Percentiles rank a stretch among this genome's conserved stretches.
phyloP scores from a whole-genome alignment of 2,329 filamentous ascomycete genomes.

The Hortaea werneckii region DNA sequence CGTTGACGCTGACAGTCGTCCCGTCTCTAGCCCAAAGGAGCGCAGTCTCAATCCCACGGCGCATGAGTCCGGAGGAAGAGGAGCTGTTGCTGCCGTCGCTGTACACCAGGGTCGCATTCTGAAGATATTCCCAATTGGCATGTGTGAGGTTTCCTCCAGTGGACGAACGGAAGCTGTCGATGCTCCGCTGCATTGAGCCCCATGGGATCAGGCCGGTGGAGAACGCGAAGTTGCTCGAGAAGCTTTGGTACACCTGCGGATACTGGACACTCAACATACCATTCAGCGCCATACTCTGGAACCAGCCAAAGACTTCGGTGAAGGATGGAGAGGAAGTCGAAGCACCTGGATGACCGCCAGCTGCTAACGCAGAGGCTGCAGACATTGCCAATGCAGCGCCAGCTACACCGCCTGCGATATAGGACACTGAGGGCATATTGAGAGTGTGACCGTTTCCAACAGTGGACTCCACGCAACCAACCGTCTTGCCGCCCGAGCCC shows the following conservation, averaged over 20 bases:
- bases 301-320: constrained; percentile 74
- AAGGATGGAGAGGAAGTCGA: constrained; percentile 72
- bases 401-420: constrained; percentile 72
- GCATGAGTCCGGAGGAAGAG: constrained; percentile 5
- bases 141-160: constrained; percentile 82
- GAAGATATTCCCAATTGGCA: constrained; percentile 65
- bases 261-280: constrained; percentile 91
- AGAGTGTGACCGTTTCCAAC: constrained; percentile 83
- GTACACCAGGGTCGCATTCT: constrained; percentile 66
- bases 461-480: constrained; percentile 74
- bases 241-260: constrained; percentile 78
- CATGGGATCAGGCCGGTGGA: constrained; percentile 76
- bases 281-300: constrained; percentile 89
- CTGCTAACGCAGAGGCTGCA: constrained; percentile 56
- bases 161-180: constrained; percentile 68
- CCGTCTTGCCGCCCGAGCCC: constrained; percentile 50
- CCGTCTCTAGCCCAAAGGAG: constrained; percentile 22
- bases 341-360: constrained; percentile 46
- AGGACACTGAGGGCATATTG: constrained; percentile 64
- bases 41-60: constrained; percentile 16
- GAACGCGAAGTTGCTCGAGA: constrained; percentile 88
- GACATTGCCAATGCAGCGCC: constrained; percentile 70
- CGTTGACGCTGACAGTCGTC: constrained; percentile 31
- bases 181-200: constrained; percentile 66
- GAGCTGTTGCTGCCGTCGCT: constrained; percentile 41